phyloP scores from a whole-genome alignment of 2,329 filamentous ascomycete genomes.

The Erysiphe pulchra region DNA sequence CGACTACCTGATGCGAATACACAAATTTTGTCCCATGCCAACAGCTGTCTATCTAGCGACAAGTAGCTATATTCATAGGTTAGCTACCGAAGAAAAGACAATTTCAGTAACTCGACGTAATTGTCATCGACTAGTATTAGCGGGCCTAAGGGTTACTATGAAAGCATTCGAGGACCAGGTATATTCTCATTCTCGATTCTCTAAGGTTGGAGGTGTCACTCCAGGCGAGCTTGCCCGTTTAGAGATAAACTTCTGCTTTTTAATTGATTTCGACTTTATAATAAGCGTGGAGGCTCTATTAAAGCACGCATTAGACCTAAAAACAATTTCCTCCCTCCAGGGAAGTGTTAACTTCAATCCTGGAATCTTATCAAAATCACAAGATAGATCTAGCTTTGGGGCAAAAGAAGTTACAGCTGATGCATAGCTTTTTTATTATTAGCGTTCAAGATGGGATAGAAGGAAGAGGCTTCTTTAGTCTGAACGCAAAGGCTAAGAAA shows the following conservation, averaged over 20 bases:
- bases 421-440: too few relatives aligned
- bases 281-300: conserved; percentile 31
- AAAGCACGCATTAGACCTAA: conserved; percentile 20
- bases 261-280: conserved; percentile 60
- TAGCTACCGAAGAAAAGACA: conserved; percentile 51
- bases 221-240: conserved; percentile 57
- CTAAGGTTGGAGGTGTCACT: conserved; percentile 70
- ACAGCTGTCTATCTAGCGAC: conserved; percentile 82
- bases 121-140: conserved; percentile 64
- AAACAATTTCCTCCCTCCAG: conserved; percentile 13
- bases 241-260: conserved; percentile 72
- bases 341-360: conserved; percentile 12
- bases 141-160: conserved; percentile 66
- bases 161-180: conserved; percentile 86
- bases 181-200: conserved; percentile 62
- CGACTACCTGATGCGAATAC: conserved; percentile 67
- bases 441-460: too few relatives aligned
- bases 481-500: too few relatives aligned
- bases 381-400: too few relatives aligned
- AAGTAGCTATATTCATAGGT: conserved; percentile 61
- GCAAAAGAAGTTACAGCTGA: too few relatives aligned
- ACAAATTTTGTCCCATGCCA: conserved; percentile 80
- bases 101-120: conserved; percentile 66
- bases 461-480: too few relatives aligned
- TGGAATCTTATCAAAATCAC: conserved; percentile 1